phyloP scores from a whole-genome alignment of 305 asterid species.

The Fraxinus angustifolia region DNA sequence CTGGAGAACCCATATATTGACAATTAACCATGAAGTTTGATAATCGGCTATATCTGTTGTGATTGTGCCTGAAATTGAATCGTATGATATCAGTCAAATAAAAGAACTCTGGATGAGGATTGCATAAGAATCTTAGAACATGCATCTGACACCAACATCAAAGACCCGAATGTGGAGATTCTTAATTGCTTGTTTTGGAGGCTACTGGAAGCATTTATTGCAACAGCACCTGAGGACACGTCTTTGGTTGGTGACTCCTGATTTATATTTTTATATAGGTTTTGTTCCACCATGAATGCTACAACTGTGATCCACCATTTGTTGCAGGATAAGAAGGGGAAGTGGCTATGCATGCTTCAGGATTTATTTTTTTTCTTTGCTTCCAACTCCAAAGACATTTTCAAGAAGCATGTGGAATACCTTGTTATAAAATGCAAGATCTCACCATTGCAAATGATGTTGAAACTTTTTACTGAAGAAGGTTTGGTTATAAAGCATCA shows the following conservation, averaged over 20 bases:
- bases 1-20: no score
- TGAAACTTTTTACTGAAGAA: conserved; percentile 62
- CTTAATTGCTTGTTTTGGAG: conserved; percentile 60
- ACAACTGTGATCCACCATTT: conserved; percentile 22
- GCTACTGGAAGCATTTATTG: conserved; percentile 56
- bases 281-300: conserved; percentile 7
- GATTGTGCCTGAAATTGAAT: conserved; percentile 21
- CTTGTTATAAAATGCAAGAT: conserved; percentile 53
- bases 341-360: conserved; percentile 51
- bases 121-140: conserved; percentile 51
- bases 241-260: conserved; percentile 46
- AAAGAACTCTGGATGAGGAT: conserved; percentile 43
- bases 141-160: conserved; percentile 36
- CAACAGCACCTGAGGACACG: conserved; percentile 40
- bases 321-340: conserved; percentile 59
- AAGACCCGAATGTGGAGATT: conserved; percentile 57
- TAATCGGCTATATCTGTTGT: neutral
- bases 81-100: conserved; percentile 42
- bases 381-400: conserved; percentile 46
- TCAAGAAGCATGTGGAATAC: conserved; percentile 54
- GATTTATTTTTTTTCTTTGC: conserved; percentile 67
- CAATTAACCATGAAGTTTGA: no score
- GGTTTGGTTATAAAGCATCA: conserved; percentile 46
- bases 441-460: conserved; percentile 41
- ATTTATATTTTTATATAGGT: neutral